Conservation (phyloP, 805 yeast genomes). For the Yamadazyma ubonensis region DNA sequence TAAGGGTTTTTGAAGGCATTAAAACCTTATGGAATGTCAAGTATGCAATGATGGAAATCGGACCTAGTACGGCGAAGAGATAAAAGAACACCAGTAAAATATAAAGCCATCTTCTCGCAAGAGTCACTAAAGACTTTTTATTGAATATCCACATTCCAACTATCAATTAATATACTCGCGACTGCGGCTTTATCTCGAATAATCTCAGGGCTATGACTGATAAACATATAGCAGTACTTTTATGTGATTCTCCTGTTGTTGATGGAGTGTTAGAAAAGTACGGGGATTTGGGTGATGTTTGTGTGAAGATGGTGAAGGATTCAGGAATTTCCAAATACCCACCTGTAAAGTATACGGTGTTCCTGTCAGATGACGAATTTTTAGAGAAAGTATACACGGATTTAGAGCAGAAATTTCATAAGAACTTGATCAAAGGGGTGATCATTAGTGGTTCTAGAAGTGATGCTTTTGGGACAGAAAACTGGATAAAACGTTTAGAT, state of each 20-base stretch:
- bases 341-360: conserved; percentile 39
- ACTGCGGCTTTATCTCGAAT: no score
- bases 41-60: conserved; percentile 36
- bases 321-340: conserved; percentile 15
- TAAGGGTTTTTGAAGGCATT: conserved; percentile 25
- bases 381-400: conserved; percentile 16
- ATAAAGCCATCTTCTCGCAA: conserved; percentile 24
- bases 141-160: conserved; percentile 10
- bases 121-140: conserved; percentile 2
- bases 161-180: no score
- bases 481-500: conserved; percentile 44
- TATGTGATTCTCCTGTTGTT: conserved; percentile 37
- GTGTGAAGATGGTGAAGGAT: conserved; percentile 28
- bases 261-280: conserved; percentile 27
- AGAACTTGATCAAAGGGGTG: conserved; percentile 36
- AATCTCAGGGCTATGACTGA: no score
- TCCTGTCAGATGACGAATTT: conserved; percentile 18
- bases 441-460: conserved; percentile 53
- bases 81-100: conserved; percentile 19
- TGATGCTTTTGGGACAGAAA: conserved; percentile 43
- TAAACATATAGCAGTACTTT: conserved; percentile 39
- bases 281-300: conserved; percentile 57
- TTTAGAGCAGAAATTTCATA: conserved; percentile 24
- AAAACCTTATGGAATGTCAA: conserved; percentile 32
- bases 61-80: conserved; percentile 30